phyloP scores from a whole-genome alignment of 2,329 filamentous ascomycete species.

The Verticillium nonalfalfae region DNA sequence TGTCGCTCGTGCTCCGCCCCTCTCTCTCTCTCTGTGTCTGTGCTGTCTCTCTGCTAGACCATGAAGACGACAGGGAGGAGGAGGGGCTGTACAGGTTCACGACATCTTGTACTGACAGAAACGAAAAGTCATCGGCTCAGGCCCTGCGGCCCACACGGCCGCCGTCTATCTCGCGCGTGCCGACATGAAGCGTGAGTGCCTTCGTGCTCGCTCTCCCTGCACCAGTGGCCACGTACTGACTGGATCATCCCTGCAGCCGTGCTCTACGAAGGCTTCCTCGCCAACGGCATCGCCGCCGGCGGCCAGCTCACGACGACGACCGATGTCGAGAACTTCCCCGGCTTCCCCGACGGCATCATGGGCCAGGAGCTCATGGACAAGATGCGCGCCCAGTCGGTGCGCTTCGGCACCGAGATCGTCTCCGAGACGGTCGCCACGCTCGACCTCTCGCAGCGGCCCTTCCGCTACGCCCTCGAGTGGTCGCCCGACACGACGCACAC shows the following conservation, averaged over 20 bases:
- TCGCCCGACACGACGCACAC: conserved; percentile 77
- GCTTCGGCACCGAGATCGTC: conserved; percentile 89
- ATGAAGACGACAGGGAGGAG: not conserved
- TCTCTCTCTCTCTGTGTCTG: not conserved
- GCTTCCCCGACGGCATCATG: conserved; percentile 85
- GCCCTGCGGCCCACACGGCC: conserved; percentile 94
- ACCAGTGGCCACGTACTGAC: not conserved
- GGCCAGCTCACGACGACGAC: conserved; percentile 98
- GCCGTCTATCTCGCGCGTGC: conserved; percentile 94
- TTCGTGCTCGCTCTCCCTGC: not conserved
- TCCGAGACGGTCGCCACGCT: conserved; percentile 87
- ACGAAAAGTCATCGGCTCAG: conserved; percentile 71
- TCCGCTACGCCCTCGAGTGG: conserved; percentile 92
- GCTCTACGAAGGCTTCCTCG: conserved; percentile 96
- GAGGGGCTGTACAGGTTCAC: not conserved
- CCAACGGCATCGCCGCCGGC: conserved; percentile 91
- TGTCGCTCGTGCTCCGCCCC: not conserved
- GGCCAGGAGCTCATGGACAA: conserved; percentile 88
- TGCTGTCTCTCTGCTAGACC: too few species aligned
- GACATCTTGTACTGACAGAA: conserved; percentile 4
- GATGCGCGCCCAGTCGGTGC: conserved; percentile 87
- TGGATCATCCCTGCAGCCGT: conserved; percentile 47
- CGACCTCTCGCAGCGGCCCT: conserved; percentile 77
- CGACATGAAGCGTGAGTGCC: conserved; percentile 69
- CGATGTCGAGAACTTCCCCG: conserved; percentile 97